These are phyloP conservation scores for Oryza meyeriana DNA, from an alignment of 176 grass and related monocot species.

Conservation along the genomic window DNA sequence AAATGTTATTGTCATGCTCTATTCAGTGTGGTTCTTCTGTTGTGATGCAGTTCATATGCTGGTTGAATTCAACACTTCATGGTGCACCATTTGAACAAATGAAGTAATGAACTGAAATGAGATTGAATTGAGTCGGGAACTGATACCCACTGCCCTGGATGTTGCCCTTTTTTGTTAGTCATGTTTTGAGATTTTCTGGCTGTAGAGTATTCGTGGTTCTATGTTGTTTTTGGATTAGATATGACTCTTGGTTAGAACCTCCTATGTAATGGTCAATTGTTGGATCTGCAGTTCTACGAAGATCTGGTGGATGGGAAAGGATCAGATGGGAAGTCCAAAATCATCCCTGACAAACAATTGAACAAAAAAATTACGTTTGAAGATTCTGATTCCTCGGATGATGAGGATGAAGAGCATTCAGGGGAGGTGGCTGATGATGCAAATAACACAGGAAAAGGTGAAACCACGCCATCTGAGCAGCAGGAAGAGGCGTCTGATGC, in stretches of 20 bases:
- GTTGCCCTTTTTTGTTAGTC: background rate
- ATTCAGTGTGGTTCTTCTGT: background rate
- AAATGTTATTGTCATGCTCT: background rate
- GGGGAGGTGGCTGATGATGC: conserved; percentile 42
- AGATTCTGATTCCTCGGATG: conserved; percentile 81
- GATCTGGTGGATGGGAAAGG: conserved; percentile 66
- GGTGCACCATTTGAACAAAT: background rate
- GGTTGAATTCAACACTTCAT: background rate
- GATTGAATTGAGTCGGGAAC: background rate
- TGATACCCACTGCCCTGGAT: too few relatives aligned
- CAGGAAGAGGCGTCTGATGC: conserved; percentile 19
- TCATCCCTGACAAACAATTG: conserved; percentile 48
- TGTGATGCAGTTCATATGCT: background rate
- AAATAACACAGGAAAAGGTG: conserved; percentile 42
- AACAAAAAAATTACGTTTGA: conserved; percentile 86
- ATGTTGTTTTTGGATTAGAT: background rate
- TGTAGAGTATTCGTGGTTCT: background rate
- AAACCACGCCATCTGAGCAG: conserved; percentile 22
- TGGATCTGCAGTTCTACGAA: conserved; percentile 70
- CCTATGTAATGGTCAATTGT: background rate
- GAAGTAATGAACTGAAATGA: background rate
- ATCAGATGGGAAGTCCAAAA: conserved; percentile 26
- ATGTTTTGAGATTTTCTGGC: background rate
- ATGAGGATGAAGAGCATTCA: conserved; percentile 40
- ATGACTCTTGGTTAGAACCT: background rate